Evolutionary conservation across 148 eudicot genomes (phyloP), one percentile per base, ranked within the genome.

Genomic region (Fallopia convolvulus): DNA sequence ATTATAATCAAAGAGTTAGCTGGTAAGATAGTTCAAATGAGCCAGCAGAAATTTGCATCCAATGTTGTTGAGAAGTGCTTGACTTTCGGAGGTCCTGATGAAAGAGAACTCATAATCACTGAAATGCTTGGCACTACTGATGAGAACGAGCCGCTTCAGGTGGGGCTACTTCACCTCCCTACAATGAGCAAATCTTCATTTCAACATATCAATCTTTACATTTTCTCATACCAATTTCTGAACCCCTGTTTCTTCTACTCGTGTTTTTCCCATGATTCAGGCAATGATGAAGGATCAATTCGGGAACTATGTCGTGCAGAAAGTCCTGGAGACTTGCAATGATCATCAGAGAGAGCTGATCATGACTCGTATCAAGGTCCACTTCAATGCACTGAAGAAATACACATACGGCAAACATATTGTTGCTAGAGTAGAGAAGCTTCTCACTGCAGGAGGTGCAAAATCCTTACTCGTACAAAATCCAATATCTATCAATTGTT

Each of bases 1-100:
- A 47, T 23, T 42, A 72, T 72, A 42, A 72, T 72, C 50, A 46
- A 47, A 42, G 55, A 72, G 55, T 44, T 72, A 72, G 55, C 75
- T 72, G 75, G 75, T 10, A 46, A 72, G 53, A 72, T 72, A 72
- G 75, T 72, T 72, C 75, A 72, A 26, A 72, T 72, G 75, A 72
- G 75, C 55, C 75, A 72, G 75, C 75, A 72, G 75, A 72, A 72
- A 72, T 72, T 72, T 8, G 75, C 75, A 17, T 72, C 75, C 55
- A 72, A 72, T 72, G 75, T 72, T n/a, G 32, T 72, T 14, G 75
- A 72, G 75, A 72, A 72, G 52, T 72, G 75, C 55, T 44, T 72
- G 50, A 72, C 75, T 47, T 72, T 72, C 46, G 75, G 75, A 72
- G 75, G 55, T 20, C 52, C 75, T 10, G 52, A 46, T 72, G 21